Evolutionary conservation across 768 basidiomycete genomes (phyloP).

Genomic region (Suillus subalutaceus): DNA sequence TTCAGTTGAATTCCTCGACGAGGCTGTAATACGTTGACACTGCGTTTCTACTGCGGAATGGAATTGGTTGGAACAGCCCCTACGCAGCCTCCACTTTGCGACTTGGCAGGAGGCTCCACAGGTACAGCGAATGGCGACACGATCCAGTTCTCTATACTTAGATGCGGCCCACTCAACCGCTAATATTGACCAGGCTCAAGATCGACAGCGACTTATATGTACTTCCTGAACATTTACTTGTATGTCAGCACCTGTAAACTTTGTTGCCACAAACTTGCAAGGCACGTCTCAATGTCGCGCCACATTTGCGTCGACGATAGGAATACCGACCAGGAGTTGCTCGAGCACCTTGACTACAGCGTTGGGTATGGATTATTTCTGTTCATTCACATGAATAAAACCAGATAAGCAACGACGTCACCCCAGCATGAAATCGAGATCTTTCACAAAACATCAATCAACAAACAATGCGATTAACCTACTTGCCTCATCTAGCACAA

Average conservation of each 20-base stretch:
- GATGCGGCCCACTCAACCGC: too few relatives aligned
- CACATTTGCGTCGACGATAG: not conserved
- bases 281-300: not conserved
- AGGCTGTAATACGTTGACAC: not conserved
- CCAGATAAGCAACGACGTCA: not conserved
- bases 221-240: not conserved
- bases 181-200: not conserved
- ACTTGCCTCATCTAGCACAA: conserved; percentile 12
- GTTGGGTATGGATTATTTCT: too few relatives aligned
- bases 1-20: not conserved
- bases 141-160: too few relatives aligned
- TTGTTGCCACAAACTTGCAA: not conserved
- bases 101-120: too few relatives aligned
- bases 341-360: not conserved
- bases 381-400: not conserved
- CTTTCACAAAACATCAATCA: not conserved
- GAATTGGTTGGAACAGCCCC: not conserved
- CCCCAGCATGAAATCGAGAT: not conserved
- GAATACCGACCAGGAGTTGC: not conserved
- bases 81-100: too few relatives aligned
- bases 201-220: not conserved
- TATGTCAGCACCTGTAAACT: not conserved
- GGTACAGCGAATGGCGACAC: too few relatives aligned
- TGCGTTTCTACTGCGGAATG: not conserved
- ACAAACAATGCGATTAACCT: not conserved